Percentiles rank a stretch among this genome's conserved stretches.
These are phyloP conservation scores for Sphagnum fallax DNA, from an alignment of 228 moss, liverwort and hornwort species.

Conservation along the genomic window DNA sequence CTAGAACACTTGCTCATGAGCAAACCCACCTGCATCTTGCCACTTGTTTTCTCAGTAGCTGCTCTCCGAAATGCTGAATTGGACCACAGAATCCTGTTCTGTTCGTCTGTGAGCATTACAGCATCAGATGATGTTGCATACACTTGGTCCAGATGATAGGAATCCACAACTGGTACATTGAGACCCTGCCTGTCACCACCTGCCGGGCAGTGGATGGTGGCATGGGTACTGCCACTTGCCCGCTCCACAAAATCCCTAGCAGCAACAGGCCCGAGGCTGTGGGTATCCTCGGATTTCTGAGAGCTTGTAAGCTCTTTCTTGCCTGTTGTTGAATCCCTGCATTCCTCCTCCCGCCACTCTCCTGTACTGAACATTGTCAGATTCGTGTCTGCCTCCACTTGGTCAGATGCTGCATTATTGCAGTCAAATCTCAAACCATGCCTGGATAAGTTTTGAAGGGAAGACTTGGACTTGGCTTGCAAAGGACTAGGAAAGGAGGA, in stretches of 20 bases:
- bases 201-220: not conserved
- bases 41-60: conserved; percentile 45
- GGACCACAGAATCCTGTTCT: conserved; percentile 49
- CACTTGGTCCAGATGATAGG: conserved; percentile 45
- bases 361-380: conserved; percentile 47
- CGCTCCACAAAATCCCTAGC: conserved; percentile 1
- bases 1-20: not conserved
- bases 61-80: conserved; percentile 58
- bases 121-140: conserved; percentile 63
- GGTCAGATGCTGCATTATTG: conserved; percentile 1
- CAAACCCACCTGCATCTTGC: conserved; percentile 11
- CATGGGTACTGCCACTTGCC: conserved; percentile 2
- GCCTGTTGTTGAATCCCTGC: not conserved
- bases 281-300: not conserved
- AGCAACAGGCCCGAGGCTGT: conserved; percentile 4
- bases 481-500: conserved; percentile 3
- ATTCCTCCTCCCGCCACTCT: conserved; percentile 21
- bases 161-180: conserved; percentile 25
- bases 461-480: not conserved
- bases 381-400: conserved; percentile 19
- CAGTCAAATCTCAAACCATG: conserved; percentile 8
- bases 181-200: conserved; percentile 5
- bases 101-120: conserved; percentile 52
- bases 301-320: not conserved
- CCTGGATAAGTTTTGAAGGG: not conserved